A percentile compares a stretch with the other conserved stretches of the same genome.
Conservation (phyloP, 2,329 filamentous ascomycete genomes). For the Neopestalotiopsis rosae region DNA sequence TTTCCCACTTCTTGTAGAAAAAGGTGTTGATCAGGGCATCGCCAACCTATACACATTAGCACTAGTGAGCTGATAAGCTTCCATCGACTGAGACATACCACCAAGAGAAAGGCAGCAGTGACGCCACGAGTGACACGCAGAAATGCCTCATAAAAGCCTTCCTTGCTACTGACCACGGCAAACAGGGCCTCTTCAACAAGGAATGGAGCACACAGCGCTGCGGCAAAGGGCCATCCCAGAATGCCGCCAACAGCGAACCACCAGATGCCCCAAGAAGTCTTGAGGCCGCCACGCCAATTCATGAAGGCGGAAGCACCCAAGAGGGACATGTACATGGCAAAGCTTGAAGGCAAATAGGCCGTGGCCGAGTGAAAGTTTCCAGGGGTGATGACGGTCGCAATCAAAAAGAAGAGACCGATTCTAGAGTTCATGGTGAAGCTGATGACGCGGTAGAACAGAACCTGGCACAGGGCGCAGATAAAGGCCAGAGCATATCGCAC, state of each 20-base stretch:
- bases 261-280: slow-evolving; percentile 82
- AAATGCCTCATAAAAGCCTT: slow-evolving; percentile 64
- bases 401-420: slow-evolving; percentile 83
- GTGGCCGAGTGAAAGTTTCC: slow-evolving; percentile 93
- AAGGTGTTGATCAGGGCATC: slow-evolving; percentile 79
- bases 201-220: slow-evolving; percentile 81
- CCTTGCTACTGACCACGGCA: slow-evolving; percentile 56
- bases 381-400: slow-evolving; percentile 78
- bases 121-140: slow-evolving; percentile 71
- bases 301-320: slow-evolving; percentile 88
- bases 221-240: slow-evolving; percentile 93
- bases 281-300: slow-evolving; percentile 82
- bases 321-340: slow-evolving; percentile 94
- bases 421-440: slow-evolving; percentile 79
- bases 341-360: slow-evolving; percentile 89
- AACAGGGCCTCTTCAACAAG: slow-evolving; percentile 76
- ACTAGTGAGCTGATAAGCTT: not conserved
- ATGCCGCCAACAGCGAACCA: slow-evolving; percentile 89
- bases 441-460: slow-evolving; percentile 79
- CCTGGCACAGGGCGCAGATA: slow-evolving; percentile 81
- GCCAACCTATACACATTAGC: slow-evolving; percentile 54
- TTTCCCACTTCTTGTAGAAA: slow-evolving; percentile 80
- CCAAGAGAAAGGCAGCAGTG: slow-evolving; percentile 67
- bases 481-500: slow-evolving; percentile 78
- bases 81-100: slow-evolving; percentile 59